Conservation (phyloP, 495 filamentous ascomycete genomes). For the Penicillium daleae region DNA sequence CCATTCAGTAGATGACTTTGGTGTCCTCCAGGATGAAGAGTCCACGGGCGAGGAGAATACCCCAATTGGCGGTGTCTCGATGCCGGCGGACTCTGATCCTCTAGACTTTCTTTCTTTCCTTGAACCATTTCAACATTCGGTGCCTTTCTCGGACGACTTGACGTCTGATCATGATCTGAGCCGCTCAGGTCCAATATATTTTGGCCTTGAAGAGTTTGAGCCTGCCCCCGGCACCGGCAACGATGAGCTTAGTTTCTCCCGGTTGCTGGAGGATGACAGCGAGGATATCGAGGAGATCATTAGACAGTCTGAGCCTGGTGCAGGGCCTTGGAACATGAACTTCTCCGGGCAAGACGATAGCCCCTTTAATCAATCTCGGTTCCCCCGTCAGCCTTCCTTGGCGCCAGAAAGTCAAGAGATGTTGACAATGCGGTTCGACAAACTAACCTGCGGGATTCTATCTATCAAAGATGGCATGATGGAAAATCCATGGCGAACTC, state of each 20-base stretch:
- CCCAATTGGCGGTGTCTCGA: conserved; percentile 18
- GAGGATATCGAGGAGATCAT: conserved; percentile 67
- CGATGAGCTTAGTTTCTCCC: conserved; percentile 37
- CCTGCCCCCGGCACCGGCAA: conserved; percentile 11
- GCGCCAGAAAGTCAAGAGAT: conserved; percentile 60
- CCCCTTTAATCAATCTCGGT: conserved; percentile 9
- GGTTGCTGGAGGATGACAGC: conserved; percentile 45
- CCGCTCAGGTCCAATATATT: conserved; percentile 11
- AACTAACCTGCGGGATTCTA: conserved; percentile 74
- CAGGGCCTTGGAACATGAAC: conserved; percentile 42
- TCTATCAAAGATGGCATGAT: conserved; percentile 71
- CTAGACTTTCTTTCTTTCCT: conserved; percentile 30
- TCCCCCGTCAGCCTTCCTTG: conserved; percentile 33
- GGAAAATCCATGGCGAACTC: conserved; percentile 79
- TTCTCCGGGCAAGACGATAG: conserved; percentile 16
- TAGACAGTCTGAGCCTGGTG: conserved; percentile 45
- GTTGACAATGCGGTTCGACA: conserved; percentile 69
- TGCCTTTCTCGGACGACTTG: conserved; percentile 21
- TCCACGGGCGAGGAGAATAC: conserved; percentile 14
- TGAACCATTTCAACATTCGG: conserved; percentile 24
- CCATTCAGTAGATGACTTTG: conserved; percentile 25
- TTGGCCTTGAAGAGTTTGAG: conserved; percentile 9
- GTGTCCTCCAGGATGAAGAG: conserved; percentile 6
- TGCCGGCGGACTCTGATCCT: conserved; percentile 25
- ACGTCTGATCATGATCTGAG: conserved; percentile 15